phyloP scores from a whole-genome alignment of 176 grass and related monocot genomes.

The Juncus inflexus region DNA sequence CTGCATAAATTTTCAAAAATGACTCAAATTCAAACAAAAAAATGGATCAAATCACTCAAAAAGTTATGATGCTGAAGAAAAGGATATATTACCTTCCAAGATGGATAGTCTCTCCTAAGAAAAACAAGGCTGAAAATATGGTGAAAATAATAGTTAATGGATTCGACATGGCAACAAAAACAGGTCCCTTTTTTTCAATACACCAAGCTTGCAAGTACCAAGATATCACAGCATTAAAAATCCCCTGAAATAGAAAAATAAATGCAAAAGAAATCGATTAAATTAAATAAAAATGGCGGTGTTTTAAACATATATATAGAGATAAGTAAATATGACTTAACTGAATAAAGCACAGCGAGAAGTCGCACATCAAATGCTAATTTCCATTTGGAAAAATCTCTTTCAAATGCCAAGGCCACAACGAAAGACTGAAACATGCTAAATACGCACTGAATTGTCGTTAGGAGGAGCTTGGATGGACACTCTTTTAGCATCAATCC shows the following conservation, averaged over 20 bases:
- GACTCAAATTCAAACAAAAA: too few species aligned
- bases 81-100: slow-evolving; percentile 40
- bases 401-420: slow-evolving; percentile 29
- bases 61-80: too few species aligned
- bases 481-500: slow-evolving; percentile 48
- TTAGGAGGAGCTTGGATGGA: slow-evolving; percentile 55
- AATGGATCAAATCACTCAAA: too few species aligned
- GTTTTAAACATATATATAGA: neutral
- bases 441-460: slow-evolving; percentile 39
- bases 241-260: slow-evolving; percentile 22
- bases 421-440: slow-evolving; percentile 40
- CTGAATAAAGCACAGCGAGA: slow-evolving; percentile 36
- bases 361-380: slow-evolving; percentile 39
- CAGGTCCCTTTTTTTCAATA: slow-evolving; percentile 39
- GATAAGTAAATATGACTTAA: neutral
- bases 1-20: slow-evolving; percentile 29
- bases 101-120: slow-evolving; percentile 37
- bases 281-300: neutral
- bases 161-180: slow-evolving; percentile 43
- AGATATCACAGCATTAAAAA: slow-evolving; percentile 33
- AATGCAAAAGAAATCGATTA: slow-evolving; percentile 13
- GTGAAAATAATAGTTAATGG: slow-evolving; percentile 42
- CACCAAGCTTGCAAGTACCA: slow-evolving; percentile 67
- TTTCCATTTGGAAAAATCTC: slow-evolving; percentile 50
- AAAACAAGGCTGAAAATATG: slow-evolving; percentile 36